Base-by-base conservation (phyloP, 2,329 filamentous ascomycete species). In the Parastagonospora avenae region DNA sequence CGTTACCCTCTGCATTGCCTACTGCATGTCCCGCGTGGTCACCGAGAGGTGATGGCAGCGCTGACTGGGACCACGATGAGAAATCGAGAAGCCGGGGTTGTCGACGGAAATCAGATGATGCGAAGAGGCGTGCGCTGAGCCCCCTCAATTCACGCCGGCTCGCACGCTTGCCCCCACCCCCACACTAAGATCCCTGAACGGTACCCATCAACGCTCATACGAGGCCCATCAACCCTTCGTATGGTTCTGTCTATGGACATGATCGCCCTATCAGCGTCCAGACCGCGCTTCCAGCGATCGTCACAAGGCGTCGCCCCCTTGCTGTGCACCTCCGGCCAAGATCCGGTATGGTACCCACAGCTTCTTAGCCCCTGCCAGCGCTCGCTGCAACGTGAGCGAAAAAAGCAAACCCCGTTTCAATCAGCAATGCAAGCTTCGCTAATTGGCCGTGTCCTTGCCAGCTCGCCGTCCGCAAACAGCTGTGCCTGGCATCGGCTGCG, bases 51-150 rank as follows among this genome's bases (percentile, higher is more conserved):
- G 27, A 56, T 28, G 29, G 54, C 44, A 45, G 51, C 48, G 41
- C 39, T 58, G 58, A 69, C 65, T 68, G 66, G 67, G 50, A 64
- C 64, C 67, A 70, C 64, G 62, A 65, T 39, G 60, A 52, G 53
- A 54, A 53, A 52, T 52, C 54, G 48, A 48, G 28, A 42, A 55
- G 58, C 55, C 58, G 50, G 56, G 60, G 50, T 49, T 41, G 50
- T 43, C 16, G 47, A 57, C 43, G 52, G 57, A 65, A 63, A 72
- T 71, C 70, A 74, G 69, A 74, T 73, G 70, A 71, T 68, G 63
- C 56, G 54, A 60, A 61, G 55, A 58, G 55, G 49, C 51, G 51
- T 45, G 48, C 43, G 40, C 55, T 60, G 53, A 48, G 53, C 50
- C 48, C 52, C 49, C 48, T 50, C 51, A 54, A 32, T 57, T 52